Percentiles rank a stretch among this genome's conserved stretches.
phyloP scores from a whole-genome alignment of 768 basidiomycete species.

The Hericium alpestre region DNA sequence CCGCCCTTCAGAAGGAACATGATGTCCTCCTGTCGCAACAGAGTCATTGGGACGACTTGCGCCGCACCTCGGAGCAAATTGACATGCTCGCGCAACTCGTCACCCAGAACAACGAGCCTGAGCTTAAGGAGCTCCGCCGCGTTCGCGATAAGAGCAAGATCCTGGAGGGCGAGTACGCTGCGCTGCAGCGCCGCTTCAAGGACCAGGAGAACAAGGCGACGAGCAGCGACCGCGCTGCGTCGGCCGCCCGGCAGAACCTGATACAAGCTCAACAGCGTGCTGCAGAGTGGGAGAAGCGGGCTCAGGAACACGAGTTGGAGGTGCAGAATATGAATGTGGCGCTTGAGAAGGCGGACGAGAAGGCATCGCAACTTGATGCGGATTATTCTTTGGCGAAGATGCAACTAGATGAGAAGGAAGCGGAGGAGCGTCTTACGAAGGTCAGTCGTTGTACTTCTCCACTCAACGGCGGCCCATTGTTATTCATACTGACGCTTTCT shows the following conservation, averaged over 20 bases:
- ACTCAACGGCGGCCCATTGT: too few relatives aligned
- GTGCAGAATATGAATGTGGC: slow-evolving; percentile 49
- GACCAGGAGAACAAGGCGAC: slow-evolving; percentile 56
- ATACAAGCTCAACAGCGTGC: slow-evolving; percentile 68
- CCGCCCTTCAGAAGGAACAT: slow-evolving; percentile 46
- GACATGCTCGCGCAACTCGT: slow-evolving; percentile 41
- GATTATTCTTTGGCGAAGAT: slow-evolving; percentile 58
- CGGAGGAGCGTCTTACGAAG: slow-evolving; percentile 55
- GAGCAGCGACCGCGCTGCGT: slow-evolving; percentile 51
- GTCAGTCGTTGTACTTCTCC: slow-evolving; percentile 26
- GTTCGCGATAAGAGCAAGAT: slow-evolving; percentile 43
- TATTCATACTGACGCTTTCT: neutral
- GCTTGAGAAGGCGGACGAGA: slow-evolving; percentile 59
- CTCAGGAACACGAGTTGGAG: slow-evolving; percentile 58
- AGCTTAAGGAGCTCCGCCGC: slow-evolving; percentile 59
- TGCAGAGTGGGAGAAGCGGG: slow-evolving; percentile 71
- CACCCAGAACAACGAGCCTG: slow-evolving; percentile 57
- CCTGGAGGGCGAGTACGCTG: slow-evolving; percentile 56
- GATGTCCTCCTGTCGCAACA: slow-evolving; percentile 53
- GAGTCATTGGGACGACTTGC: slow-evolving; percentile 71
- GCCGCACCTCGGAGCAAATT: slow-evolving; percentile 60
- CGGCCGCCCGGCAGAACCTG: slow-evolving; percentile 50
- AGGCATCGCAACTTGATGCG: slow-evolving; percentile 53
- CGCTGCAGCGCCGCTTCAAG: slow-evolving; percentile 61
- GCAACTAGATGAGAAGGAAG: slow-evolving; percentile 70